Conservation (phyloP, 2,329 filamentous ascomycete species). For the Ceratocystis colombiana region DNA sequence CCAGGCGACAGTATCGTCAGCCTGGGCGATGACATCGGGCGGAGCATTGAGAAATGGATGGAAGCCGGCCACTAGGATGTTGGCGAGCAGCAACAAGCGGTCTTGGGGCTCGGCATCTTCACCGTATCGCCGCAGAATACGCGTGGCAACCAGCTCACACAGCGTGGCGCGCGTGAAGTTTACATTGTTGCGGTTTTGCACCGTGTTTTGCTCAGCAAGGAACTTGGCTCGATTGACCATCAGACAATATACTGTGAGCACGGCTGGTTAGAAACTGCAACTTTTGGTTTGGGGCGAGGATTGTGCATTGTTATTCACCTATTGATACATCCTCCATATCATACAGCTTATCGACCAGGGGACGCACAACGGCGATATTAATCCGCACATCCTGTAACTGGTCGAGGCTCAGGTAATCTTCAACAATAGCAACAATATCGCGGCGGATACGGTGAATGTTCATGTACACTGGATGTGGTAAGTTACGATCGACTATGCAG, state of each 20-base stretch:
- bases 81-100: constrained; percentile 62
- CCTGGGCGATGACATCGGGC: constrained; percentile 48
- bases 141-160: constrained; percentile 70
- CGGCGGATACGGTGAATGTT: constrained; percentile 63
- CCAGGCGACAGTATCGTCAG: constrained; percentile 41
- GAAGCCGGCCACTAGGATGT: constrained; percentile 73
- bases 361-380: constrained; percentile 69
- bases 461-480: constrained; percentile 60
- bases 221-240: constrained; percentile 75
- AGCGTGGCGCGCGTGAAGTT: constrained; percentile 66
- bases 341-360: constrained; percentile 74
- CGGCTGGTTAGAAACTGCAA: not conserved
- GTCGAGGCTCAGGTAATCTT: constrained; percentile 25
- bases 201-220: constrained; percentile 63
- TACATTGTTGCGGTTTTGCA: constrained; percentile 70
- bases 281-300: too few species aligned
- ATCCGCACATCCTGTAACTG: constrained; percentile 72
- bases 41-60: constrained; percentile 79
- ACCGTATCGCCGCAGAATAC: constrained; percentile 66
- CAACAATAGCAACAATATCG: constrained; percentile 51
- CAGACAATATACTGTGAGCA: constrained; percentile 58
- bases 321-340: constrained; percentile 70
- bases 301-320: not conserved
- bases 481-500: constrained; percentile 49
- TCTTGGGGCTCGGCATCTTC: constrained; percentile 63